Percentiles rank a stretch among this genome's conserved stretches.
phyloP scores from a whole-genome alignment of 1,284 basidiomycete genomes.

The Sanguinoderma infundibulare region DNA sequence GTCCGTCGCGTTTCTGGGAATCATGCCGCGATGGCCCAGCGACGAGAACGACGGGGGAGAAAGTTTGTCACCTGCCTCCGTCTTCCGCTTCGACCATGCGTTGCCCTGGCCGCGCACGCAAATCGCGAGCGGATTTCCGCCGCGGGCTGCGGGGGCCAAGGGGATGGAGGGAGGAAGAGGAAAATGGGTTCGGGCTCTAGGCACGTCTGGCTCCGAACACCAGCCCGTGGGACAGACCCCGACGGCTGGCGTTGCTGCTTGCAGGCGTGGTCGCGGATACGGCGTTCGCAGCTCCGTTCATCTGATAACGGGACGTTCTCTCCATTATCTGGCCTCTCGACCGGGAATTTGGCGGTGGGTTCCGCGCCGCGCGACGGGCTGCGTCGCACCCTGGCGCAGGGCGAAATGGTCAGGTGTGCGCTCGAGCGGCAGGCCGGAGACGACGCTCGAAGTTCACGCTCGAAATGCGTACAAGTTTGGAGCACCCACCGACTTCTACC shows the following conservation, averaged over 20 bases:
- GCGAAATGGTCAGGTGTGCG: conserved; percentile 21
- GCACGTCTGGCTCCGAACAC: conserved; percentile 14
- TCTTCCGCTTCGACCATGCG: conserved; percentile 16
- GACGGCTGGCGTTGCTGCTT: conserved; percentile 8
- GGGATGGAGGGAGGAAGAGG: background rate
- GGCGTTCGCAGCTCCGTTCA: conserved; percentile 12
- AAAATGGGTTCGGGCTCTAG: conserved; percentile 14
- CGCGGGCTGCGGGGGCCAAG: conserved; percentile 10
- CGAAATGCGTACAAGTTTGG: conserved; percentile 5
- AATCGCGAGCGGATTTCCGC: conserved; percentile 21
- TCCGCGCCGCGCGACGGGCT: conserved; percentile 3
- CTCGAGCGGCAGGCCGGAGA: conserved; percentile 14
- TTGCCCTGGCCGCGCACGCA: conserved; percentile 13
- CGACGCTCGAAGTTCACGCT: conserved; percentile 5
- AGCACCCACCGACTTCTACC: conserved; percentile 13
- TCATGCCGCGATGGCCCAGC: conserved; percentile 14
- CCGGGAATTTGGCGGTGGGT: conserved; percentile 1
- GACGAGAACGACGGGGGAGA: conserved; percentile 11
- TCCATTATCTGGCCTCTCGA: conserved; percentile 14
- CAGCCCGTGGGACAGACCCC: conserved; percentile 12
- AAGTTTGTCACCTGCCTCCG: conserved; percentile 17
- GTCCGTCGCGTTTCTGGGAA: conserved; percentile 16
- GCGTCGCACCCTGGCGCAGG: conserved; percentile 5
- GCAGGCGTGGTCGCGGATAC: conserved; percentile 16
- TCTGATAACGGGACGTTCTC: conserved; percentile 20